These are phyloP conservation scores for Cladosporium sphaerospermum DNA, from an alignment of 2,329 filamentous ascomycete genomes.

Conservation along the genomic window DNA sequence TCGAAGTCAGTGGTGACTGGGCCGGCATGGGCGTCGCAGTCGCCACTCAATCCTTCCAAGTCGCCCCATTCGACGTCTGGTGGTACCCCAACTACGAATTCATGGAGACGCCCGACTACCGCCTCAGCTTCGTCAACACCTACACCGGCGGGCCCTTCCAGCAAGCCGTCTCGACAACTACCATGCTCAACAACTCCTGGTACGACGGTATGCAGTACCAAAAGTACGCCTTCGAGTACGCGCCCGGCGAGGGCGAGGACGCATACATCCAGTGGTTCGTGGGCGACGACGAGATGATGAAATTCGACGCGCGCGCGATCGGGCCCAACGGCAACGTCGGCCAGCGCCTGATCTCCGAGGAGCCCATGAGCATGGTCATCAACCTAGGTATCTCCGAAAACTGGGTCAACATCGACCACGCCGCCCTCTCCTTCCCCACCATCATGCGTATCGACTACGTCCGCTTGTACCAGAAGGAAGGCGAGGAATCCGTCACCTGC, in stretches of 20 bases:
- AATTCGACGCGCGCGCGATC: slow-evolving; percentile 52
- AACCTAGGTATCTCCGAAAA: slow-evolving; percentile 60
- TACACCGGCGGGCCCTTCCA: slow-evolving; percentile 59
- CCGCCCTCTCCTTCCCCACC: slow-evolving; percentile 43
- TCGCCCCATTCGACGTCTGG: slow-evolving; percentile 65
- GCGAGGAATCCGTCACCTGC: slow-evolving; percentile 53
- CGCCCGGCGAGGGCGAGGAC: slow-evolving; percentile 46
- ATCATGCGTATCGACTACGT: slow-evolving; percentile 63
- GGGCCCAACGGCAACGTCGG: slow-evolving; percentile 66
- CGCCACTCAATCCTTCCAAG: slow-evolving; percentile 60
- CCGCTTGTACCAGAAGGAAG: slow-evolving; percentile 61
- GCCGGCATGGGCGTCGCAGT: slow-evolving; percentile 43
- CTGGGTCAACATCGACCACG: slow-evolving; percentile 45
- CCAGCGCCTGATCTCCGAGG: slow-evolving; percentile 57
- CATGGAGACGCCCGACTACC: slow-evolving; percentile 57
- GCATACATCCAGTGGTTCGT: slow-evolving; percentile 66
- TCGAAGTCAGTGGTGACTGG: slow-evolving; percentile 59
- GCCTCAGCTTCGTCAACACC: slow-evolving; percentile 51
- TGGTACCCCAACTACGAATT: slow-evolving; percentile 57
- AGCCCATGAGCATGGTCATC: slow-evolving; percentile 61
- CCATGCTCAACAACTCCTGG: slow-evolving; percentile 60
- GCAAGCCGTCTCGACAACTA: slow-evolving; percentile 56
- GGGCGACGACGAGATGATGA: slow-evolving; percentile 59
- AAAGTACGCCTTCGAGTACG: slow-evolving; percentile 58
- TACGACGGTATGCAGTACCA: slow-evolving; percentile 60